Evolutionary conservation across 2,329 filamentous ascomycete species (phyloP).

Genomic region (Aspergillus pseudoterreus): DNA sequence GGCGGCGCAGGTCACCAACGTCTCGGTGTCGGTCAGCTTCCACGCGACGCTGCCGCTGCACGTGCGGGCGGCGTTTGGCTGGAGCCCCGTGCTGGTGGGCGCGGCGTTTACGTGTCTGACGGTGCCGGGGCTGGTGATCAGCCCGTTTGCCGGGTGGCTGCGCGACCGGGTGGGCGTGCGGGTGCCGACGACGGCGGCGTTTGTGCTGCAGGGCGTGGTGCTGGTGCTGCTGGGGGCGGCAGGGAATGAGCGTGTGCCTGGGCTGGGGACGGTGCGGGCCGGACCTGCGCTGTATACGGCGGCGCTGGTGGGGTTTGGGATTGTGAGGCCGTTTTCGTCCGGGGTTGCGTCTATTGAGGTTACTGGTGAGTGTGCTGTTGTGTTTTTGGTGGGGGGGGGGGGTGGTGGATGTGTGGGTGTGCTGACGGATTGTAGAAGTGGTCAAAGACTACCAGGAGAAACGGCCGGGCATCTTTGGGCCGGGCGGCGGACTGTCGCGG

Average conservation of each 20-base stretch:
- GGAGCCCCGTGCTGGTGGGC: constrained; percentile 52
- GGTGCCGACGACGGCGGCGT: constrained; percentile 9
- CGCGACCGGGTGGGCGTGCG: constrained; percentile 13
- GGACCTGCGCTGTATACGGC: not conserved
- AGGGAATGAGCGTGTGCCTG: constrained; percentile 30
- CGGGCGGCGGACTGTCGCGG: constrained; percentile 3
- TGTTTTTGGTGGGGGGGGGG: no score
- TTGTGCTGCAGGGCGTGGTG: constrained; percentile 8
- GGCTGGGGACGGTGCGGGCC: not conserved
- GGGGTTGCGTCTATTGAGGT: not conserved
- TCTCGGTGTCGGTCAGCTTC: constrained; percentile 46
- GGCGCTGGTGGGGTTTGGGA: not conserved
- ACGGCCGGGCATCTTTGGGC: constrained; percentile 3
- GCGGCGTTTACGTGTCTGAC: constrained; percentile 55
- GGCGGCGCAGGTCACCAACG: not conserved
- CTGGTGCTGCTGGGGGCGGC: constrained; percentile 21
- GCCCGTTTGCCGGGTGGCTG: constrained; percentile 53
- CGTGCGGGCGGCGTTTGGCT: constrained; percentile 49
- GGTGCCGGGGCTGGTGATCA: constrained; percentile 53
- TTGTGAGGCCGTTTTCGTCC: not conserved
- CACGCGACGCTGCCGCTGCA: constrained; percentile 54
- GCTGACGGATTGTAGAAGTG: not conserved
- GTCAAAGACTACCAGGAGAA: not conserved
- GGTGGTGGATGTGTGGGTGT: not conserved
- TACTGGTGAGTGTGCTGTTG: not conserved